Evolutionary conservation across 1,284 basidiomycete species (phyloP).

Genomic region (Dichomitus squalens): DNA sequence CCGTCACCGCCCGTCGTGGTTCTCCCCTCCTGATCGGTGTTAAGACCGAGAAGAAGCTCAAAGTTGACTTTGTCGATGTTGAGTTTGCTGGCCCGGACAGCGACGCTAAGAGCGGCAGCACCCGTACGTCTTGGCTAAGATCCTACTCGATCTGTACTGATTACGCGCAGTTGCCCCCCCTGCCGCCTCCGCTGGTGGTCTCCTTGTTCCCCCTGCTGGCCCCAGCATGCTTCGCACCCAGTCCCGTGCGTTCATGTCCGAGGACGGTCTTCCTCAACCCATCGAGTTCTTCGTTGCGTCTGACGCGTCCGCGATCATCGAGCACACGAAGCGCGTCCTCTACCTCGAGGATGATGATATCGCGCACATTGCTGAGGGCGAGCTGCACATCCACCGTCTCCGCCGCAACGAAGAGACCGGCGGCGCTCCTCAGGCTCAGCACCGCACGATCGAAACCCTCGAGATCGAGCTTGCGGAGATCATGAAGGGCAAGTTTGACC

Average conservation of each 20-base stretch:
- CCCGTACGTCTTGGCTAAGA: slow-evolving; percentile 47
- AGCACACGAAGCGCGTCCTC: slow-evolving; percentile 98
- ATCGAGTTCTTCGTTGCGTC: slow-evolving; percentile 99
- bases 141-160: not conserved
- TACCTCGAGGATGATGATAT: slow-evolving; percentile 99
- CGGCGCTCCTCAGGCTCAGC: slow-evolving; percentile 66
- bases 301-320: slow-evolving; percentile 94
- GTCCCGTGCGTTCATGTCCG: slow-evolving; percentile 97
- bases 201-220: slow-evolving; percentile 79
- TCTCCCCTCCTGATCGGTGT: slow-evolving; percentile 98
- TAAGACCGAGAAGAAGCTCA: slow-evolving; percentile 99
- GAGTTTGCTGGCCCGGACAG: slow-evolving; percentile 82
- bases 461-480: slow-evolving; percentile 99
- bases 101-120: slow-evolving; percentile 57
- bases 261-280: slow-evolving; percentile 97
- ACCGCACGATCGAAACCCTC: slow-evolving; percentile 97
- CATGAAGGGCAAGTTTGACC: slow-evolving; percentile 99
- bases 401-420: slow-evolving; percentile 80
- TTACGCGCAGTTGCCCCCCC: slow-evolving; percentile 43
- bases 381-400: slow-evolving; percentile 98
- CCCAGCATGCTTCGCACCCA: slow-evolving; percentile 93
- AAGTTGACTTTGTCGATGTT: slow-evolving; percentile 99
- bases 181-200: slow-evolving; percentile 48
- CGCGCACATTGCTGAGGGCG: slow-evolving; percentile 95
- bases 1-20: slow-evolving; percentile 95